Evolutionary conservation across 2,329 filamentous ascomycete genomes (phyloP), one percentile per base, ranked within the genome.

Genomic region (Aureobasidium sp.): DNA sequence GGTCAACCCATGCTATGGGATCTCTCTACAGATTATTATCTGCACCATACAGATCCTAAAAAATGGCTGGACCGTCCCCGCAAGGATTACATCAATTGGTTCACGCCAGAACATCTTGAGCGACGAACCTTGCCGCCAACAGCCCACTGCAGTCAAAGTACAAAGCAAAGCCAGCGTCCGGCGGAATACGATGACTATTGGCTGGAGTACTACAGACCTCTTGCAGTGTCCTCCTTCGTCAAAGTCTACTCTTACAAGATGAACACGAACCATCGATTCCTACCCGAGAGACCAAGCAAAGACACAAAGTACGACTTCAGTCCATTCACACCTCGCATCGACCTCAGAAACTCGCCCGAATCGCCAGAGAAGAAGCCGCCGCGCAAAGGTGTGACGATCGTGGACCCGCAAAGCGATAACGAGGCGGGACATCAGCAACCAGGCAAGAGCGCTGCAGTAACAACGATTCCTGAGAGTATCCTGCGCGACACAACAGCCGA

Each of bases 1-100:
- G 91, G 90, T 0, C 88, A 96, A 71, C 94, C 94, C 0, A 93
- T 97, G 90, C 81, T 99, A 2, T 99, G 94, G 94, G 94, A 99
- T 71, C 81, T 99, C 7, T 82, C 88, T 3, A 96, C 91, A 3
- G 94, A 99, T 72, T 97, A 97, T 75, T 96, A 97, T 69, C 85
- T 99, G 7, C 94, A 99, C 70, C 93, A 99, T 69, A 85, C 87
- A 37, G 82, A 95, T 72, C 94, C 94, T 0, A 83, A 88, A 58
- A 79, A 81, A 5, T 93, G 89, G 84, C 82, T 86, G 2, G 78
- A 84, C 16, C 84, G 83, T 62, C 76, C 80, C 14, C 82, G 86
- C 36, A 67, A 72, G 34, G 84, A 89, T 70, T 99, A 99, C 72
- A 93, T 94, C 64, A 79, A 88, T 61, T 99, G 94, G 94, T 97